phyloP scores from a whole-genome alignment of 1,284 basidiomycete genomes.

The Cryptococcus sp. region DNA sequence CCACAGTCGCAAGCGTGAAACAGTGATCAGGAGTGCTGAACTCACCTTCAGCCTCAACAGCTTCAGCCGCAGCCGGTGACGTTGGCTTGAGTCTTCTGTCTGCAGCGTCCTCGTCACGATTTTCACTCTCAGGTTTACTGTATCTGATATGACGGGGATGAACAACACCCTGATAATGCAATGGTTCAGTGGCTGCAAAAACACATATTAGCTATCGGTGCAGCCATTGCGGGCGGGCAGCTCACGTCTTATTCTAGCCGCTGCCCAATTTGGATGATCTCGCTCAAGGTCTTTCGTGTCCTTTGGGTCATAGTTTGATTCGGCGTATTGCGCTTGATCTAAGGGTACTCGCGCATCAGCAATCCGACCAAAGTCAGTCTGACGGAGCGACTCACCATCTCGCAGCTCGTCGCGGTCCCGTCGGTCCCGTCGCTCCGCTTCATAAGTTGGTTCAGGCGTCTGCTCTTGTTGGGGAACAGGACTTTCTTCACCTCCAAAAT shows the following conservation, averaged over 20 bases:
- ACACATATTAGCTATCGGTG: no score
- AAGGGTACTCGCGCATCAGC: not conserved
- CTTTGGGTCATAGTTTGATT: not conserved
- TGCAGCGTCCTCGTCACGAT: no score
- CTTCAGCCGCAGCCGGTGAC: no score
- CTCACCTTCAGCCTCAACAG: no score
- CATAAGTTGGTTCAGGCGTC: no score
- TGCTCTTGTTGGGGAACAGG: no score
- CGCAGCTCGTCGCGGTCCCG: not conserved
- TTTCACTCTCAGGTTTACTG: not conserved
- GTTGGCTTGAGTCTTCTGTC: no score
- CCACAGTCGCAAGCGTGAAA: not conserved
- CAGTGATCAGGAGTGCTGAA: not conserved
- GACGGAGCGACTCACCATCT: conserved; percentile 8
- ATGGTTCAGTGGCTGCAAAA: not conserved
- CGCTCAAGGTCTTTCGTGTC: conserved; percentile 11
- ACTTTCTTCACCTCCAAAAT: not conserved
- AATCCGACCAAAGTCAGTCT: not conserved
- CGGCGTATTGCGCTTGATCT: conserved; percentile 16
- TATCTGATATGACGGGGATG: not conserved
- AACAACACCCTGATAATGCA: not conserved
- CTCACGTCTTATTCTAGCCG: conserved; percentile 8
- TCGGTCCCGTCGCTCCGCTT: no score
- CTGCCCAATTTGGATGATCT: conserved; percentile 17
- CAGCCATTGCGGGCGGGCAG: not conserved